These are phyloP conservation scores for Paratinospora sagittata DNA, from an alignment of 164 flowering plant genomes.

Conservation along the genomic window DNA sequence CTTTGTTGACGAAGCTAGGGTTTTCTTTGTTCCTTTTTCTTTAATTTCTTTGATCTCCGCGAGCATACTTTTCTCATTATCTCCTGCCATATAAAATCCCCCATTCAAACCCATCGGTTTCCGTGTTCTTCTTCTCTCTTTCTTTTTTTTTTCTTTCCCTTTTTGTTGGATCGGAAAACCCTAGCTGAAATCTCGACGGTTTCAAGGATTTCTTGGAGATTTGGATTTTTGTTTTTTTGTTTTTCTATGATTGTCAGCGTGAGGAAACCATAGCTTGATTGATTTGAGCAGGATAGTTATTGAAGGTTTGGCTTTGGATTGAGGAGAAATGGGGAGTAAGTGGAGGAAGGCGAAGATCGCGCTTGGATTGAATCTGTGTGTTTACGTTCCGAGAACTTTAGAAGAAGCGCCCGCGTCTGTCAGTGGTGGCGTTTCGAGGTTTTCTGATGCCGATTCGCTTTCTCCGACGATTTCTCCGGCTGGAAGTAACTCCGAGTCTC, in stretches of 20 bases:
- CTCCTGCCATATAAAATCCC: neutral
- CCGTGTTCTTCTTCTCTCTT: constrained; percentile 2
- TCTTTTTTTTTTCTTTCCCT: too few relatives aligned
- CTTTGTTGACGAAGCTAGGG: constrained; percentile 13
- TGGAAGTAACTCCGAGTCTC: constrained; percentile 13
- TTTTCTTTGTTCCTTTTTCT: neutral
- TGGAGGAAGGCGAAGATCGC: constrained; percentile 81
- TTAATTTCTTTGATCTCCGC: neutral
- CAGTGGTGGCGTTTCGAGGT: constrained; percentile 21
- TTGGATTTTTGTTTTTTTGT: neutral
- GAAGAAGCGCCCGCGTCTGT: constrained; percentile 28
- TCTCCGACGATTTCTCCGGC: constrained; percentile 24
- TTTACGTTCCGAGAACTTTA: constrained; percentile 40
- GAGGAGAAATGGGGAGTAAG: constrained; percentile 53
- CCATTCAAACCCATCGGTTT: constrained; percentile 10
- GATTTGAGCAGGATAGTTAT: neutral
- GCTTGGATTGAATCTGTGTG: constrained; percentile 51
- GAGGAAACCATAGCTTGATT: neutral
- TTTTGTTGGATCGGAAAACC: neutral
- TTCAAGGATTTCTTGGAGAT: neutral
- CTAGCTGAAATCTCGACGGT: constrained; percentile 8
- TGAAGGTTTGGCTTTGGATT: neutral
- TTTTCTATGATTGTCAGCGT: neutral
- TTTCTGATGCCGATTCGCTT: constrained; percentile 31
- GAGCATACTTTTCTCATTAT: neutral